Evolutionary conservation across 2,329 filamentous ascomycete species (phyloP), one percentile per base, ranked within the genome.

Genomic region (Xylariaceae sp.): DNA sequence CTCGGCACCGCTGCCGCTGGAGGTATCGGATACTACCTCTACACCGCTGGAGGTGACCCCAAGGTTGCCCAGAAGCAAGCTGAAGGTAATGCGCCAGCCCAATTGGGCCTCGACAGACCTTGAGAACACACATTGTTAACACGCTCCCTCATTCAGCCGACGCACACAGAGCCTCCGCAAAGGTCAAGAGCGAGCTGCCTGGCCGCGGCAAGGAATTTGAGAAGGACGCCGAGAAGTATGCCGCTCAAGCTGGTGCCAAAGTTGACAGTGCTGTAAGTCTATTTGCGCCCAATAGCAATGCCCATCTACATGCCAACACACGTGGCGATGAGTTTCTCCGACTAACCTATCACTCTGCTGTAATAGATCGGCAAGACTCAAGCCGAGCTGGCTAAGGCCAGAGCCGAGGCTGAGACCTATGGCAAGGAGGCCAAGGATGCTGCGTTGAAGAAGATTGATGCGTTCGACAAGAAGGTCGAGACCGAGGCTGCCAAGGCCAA

Each of bases 11-110:
- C 76, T 52, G 83, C 81, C 57, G 85, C 79, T 31, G 82, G 81
- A 61, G 86, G 83, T 57, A 74, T 84, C 51, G 90, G 87, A 39
- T 97, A 96, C 78, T 97, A 97, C 76, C 80, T 97, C 55, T 99
- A 95, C 77, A 78, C 73, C 45, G 87, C 91, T 14, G 92, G 92
- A 54, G 91, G 92, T 50, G 81, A 83, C 68, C 78, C 89, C 45
- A 89, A 87, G 70, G 83, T 80, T 44, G 92, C 91, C n/a, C 83
- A 90, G 78, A 88, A 92, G 77, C 78, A 94, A 69, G 80, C 88
- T 59, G 88, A 96, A 75, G 81, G 92, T 96, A 74, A 39, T 42
- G 12, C 33, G 33, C 33, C 33, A 3, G 48, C 45, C 11, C 44
- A 7, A 14, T 14, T 22, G 17, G 15, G 30, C 38, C 18, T 4